phyloP scores from a whole-genome alignment of 2,329 filamentous ascomycete species.

The Fulvia fulva region DNA sequence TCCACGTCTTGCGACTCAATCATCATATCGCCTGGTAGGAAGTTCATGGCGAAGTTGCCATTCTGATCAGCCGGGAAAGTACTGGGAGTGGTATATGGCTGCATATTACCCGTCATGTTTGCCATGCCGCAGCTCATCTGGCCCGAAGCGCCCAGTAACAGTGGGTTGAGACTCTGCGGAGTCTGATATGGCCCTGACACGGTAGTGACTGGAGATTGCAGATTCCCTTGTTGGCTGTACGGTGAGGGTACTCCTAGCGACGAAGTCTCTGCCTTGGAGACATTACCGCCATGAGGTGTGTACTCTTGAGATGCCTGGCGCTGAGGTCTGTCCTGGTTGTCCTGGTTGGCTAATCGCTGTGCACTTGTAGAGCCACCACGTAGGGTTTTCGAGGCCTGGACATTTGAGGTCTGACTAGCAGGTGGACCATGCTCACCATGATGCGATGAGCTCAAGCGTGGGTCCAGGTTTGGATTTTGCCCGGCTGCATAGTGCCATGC shows the following conservation, averaged over 20 bases:
- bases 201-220: constrained; percentile 10
- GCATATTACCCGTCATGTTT: constrained; percentile 23
- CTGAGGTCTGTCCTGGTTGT: constrained; percentile 4
- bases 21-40: constrained; percentile 53
- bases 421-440: constrained; percentile 11
- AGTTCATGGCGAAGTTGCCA: constrained; percentile 18
- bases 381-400: constrained; percentile 7
- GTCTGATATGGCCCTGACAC: constrained; percentile 6
- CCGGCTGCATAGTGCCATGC: constrained; percentile 72
- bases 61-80: constrained; percentile 2
- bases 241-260: constrained; percentile 49
- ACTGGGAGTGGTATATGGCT: constrained; percentile 13
- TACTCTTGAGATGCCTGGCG: constrained; percentile 11
- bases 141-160: background rate
- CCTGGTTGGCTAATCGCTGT: constrained; percentile 3
- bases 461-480: constrained; percentile 14
- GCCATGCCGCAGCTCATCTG: constrained; percentile 8
- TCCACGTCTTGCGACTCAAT: constrained; percentile 76
- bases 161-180: constrained; percentile 7
- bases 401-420: constrained; percentile 8
- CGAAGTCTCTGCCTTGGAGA: constrained; percentile 10
- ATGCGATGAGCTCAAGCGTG: constrained; percentile 15
- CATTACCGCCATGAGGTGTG: background rate
- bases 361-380: constrained; percentile 9
- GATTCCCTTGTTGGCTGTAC: constrained; percentile 29